phyloP scores from a whole-genome alignment of 768 basidiomycete species.

The Russula vinacea region DNA sequence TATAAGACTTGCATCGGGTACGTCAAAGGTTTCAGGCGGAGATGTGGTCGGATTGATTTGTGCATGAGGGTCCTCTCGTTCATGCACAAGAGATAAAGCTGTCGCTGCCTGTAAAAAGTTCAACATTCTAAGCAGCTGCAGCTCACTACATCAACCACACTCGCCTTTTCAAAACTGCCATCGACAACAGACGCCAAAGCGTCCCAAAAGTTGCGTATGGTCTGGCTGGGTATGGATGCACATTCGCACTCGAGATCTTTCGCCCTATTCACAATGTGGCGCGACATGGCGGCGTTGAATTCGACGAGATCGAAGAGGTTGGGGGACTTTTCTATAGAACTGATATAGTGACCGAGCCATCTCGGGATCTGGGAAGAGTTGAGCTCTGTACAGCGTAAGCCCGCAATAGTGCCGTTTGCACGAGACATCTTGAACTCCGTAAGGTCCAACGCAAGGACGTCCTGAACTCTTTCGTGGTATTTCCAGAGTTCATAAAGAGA shows the following conservation, averaged over 20 bases:
- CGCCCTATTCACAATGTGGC: not conserved
- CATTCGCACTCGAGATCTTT: not conserved
- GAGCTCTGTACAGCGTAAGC: not conserved
- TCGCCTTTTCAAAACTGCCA: not conserved
- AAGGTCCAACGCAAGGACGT: not conserved
- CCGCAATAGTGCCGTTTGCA: no score
- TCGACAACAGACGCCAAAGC: not conserved
- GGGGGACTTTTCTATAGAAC: not conserved
- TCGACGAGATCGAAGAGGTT: not conserved
- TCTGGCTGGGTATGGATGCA: not conserved
- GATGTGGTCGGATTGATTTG: not conserved
- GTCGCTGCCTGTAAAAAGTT: slow-evolving; percentile 8
- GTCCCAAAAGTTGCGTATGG: slow-evolving; percentile 5
- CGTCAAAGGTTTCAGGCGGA: not conserved
- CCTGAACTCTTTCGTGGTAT: slow-evolving; percentile 2
- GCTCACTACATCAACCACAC: not conserved
- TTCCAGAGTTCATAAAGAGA: slow-evolving; percentile 14
- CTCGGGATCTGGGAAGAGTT: not conserved
- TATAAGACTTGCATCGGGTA: not conserved
- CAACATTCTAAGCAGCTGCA: no score
- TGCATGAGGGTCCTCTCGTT: not conserved
- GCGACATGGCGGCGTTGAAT: not conserved
- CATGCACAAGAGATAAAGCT: not conserved
- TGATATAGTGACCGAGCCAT: slow-evolving; percentile 4
- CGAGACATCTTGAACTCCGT: no score